These are phyloP conservation scores for Solanum chmielewskii DNA, from an alignment of 257 asterid species.

Conservation along the genomic window DNA sequence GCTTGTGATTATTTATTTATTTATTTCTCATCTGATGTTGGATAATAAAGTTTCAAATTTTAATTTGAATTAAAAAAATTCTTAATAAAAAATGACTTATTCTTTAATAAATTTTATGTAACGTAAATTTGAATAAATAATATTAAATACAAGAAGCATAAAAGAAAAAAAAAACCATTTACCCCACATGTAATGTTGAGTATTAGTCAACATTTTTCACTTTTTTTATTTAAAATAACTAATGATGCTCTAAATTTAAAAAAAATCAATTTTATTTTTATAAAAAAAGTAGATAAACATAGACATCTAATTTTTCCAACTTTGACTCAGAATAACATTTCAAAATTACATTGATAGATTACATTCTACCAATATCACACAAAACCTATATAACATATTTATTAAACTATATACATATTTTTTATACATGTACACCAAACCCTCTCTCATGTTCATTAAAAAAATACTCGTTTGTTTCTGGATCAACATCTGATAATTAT, in stretches of 20 bases:
- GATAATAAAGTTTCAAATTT: no score
- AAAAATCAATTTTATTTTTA: not conserved
- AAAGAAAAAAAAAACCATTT: no score
- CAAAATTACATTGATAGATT: not conserved
- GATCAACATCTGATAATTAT: not conserved
- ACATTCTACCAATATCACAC: not conserved
- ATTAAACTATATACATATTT: not conserved
- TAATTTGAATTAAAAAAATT: no score
- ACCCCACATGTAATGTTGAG: no score
- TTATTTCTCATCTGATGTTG: no score
- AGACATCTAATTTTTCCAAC: not conserved
- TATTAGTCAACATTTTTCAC: not conserved
- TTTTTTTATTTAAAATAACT: not conserved
- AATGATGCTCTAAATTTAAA: not conserved
- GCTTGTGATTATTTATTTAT: no score
- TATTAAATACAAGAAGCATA: no score
- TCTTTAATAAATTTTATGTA: no score
- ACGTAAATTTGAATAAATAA: no score
- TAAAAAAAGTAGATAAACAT: not conserved
- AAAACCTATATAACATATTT: not conserved
- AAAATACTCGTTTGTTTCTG: accelerated
- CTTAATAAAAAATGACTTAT: no score
- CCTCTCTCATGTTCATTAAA: not conserved
- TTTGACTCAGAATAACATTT: not conserved
- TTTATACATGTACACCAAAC: not conserved